Evolutionary conservation across 2,329 filamentous ascomycete genomes (phyloP).

Genomic region (Aureobasidium namibiae): DNA sequence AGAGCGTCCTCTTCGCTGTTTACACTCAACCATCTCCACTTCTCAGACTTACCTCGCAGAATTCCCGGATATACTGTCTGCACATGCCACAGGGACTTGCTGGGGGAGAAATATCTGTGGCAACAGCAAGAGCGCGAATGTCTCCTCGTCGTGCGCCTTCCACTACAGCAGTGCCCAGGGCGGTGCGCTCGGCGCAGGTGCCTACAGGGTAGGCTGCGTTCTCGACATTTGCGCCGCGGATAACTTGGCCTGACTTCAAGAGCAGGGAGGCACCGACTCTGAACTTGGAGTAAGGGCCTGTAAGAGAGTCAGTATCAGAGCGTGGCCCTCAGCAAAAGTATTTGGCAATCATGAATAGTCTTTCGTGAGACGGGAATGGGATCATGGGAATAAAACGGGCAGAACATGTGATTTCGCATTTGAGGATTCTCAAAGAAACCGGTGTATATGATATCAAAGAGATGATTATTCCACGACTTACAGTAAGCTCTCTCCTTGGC

Average conservation of each 20-base stretch:
- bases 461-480: conserved; percentile 29
- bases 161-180: conserved; percentile 69
- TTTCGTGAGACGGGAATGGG: no score
- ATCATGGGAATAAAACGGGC: no score
- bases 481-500: conserved; percentile 80
- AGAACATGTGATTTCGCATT: no score
- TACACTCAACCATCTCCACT: no score
- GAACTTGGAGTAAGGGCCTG: conserved; percentile 81
- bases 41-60: conserved; percentile 30
- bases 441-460: no score
- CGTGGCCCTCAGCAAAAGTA: no score
- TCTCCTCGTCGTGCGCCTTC: conserved; percentile 33
- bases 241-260: conserved; percentile 42
- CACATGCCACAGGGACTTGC: conserved; percentile 84
- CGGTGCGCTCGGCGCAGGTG: conserved; percentile 93
- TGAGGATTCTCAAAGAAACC: not conserved
- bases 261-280: conserved; percentile 80
- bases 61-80: conserved; percentile 61
- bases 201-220: conserved; percentile 89
- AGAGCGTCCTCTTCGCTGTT: no score
- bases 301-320: not conserved
- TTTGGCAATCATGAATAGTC: no score
- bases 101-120: conserved; percentile 56
- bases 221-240: conserved; percentile 76
- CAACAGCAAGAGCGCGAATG: conserved; percentile 76